Conservation (phyloP, 2,329 filamentous ascomycete species). For the Trichophaea hybrida region DNA sequence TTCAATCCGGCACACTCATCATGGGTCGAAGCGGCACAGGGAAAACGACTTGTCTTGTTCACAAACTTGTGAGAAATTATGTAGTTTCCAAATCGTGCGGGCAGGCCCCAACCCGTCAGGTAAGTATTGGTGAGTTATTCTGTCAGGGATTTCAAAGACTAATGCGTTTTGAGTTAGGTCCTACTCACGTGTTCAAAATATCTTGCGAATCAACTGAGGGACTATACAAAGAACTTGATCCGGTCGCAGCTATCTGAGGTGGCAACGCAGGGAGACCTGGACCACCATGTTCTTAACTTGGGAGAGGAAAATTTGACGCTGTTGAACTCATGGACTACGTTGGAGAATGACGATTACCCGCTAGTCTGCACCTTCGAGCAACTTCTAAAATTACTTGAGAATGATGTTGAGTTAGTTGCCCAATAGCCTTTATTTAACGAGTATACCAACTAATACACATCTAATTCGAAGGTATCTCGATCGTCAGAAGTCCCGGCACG, state of each 20-base stretch:
- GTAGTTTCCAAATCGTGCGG: conserved; percentile 11
- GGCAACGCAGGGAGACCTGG: not conserved
- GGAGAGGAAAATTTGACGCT: not conserved
- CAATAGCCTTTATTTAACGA: too few species aligned
- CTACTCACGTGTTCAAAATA: conserved; percentile 28
- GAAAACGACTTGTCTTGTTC: conserved; percentile 30
- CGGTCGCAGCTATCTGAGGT: conserved; percentile 18
- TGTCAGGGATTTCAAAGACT: too few species aligned
- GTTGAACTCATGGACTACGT: conserved; percentile 17
- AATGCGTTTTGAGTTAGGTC: conserved; percentile 13
- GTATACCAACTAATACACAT: not conserved
- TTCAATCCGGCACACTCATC: conserved; percentile 27
- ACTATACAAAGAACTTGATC: conserved; percentile 26
- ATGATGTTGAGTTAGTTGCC: too few species aligned
- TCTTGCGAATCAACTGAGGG: conserved; percentile 27
- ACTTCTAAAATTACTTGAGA: conserved; percentile 24
- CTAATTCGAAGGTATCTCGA: not conserved
- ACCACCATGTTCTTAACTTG: not conserved
- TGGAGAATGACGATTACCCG: conserved; percentile 26
- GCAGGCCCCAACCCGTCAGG: conserved; percentile 7
- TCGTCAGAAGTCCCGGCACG: not conserved
- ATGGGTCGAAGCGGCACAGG: conserved; percentile 30
- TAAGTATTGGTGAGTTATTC: not conserved
- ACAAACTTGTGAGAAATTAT: conserved; percentile 28
- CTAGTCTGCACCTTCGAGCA: conserved; percentile 29